Base-by-base conservation (phyloP, 2,329 filamentous ascomycete species). In the Fusarium marasasianum region DNA sequence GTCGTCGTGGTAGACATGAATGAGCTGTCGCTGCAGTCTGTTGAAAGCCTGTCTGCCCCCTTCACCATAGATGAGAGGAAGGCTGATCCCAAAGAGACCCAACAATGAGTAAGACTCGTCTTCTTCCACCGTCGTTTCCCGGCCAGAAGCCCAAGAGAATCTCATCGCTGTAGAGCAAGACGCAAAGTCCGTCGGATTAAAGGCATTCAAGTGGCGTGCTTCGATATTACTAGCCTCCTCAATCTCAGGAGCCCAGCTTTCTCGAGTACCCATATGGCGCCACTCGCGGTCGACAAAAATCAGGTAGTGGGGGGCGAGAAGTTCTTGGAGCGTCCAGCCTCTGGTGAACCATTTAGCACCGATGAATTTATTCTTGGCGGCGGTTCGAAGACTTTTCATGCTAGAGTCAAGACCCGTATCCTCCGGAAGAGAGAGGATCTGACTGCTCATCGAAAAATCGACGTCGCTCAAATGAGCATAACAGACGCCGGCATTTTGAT, bases 381-480 rank as follows among this genome's bases (percentile, higher is more conserved):
- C 44, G 29, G n/a, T 11, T 24, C 41, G n/a, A 44, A 44, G n/a
- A 11, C 15, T 44, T 6, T 12, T 12, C 15, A 5, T 17, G 41
- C n/a, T 24, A 5, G 10, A 1, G 7, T 14, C 44, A 9, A 10
- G 11, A 4, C 6, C 24, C 24, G 12, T 14, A 29, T 6, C 24
- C 0, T 20, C 17, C 2, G 24, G 1, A 1, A 14, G 18, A 47
- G 41, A 11, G 9, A 44, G 8, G 1, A 37, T 17, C 15, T 37
- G 35, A 4, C 35, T 37, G 15, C 1, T 5, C 1, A 1, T 17
- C 15, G 35, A 6, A 20, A 47, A 13, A 3, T 10, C 24, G 6
- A 51, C 29, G 8, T 51, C 48, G 20, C 11, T 11, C 4, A 51
- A 7, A 17, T 33, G 3, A 17, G 48, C 31, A 33, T 51, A 51